These are phyloP conservation scores for Alnus rubra DNA, from an alignment of 306 rosid genomes.

Conservation along the genomic window DNA sequence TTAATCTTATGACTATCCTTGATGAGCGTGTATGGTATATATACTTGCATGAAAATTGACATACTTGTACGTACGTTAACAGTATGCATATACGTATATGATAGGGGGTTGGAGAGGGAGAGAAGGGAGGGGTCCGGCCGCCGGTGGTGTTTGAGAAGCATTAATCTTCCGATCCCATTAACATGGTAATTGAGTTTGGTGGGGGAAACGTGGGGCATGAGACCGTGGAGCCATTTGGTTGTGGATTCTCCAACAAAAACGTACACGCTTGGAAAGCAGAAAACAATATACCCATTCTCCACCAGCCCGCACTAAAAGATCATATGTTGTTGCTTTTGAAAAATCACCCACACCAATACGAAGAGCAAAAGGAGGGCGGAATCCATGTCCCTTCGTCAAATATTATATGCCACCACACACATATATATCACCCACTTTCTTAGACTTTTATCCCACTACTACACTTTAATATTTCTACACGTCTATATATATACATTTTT, in stretches of 20 bases:
- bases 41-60: too few relatives aligned
- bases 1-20: too few relatives aligned
- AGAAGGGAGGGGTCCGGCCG: background rate
- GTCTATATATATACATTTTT: background rate
- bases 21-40: too few relatives aligned
- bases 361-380: conserved; percentile 38
- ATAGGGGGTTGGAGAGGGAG: too few relatives aligned
- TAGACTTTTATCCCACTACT: conserved; percentile 50
- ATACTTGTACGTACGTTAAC: too few relatives aligned
- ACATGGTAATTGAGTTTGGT: conserved; percentile 42
- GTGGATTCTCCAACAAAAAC: conserved; percentile 94
- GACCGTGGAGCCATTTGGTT: conserved; percentile 86
- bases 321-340: conserved; percentile 25
- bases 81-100: too few relatives aligned
- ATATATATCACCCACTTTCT: conserved; percentile 53
- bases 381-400: conserved; percentile 39
- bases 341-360: conserved; percentile 35
- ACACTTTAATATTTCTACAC: conserved; percentile 29
- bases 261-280: conserved; percentile 76
- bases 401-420: conserved; percentile 25
- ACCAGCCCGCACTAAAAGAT: conserved; percentile 49
- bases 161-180: conserved; percentile 18
- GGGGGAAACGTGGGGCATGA: conserved; percentile 60
- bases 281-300: conserved; percentile 42
- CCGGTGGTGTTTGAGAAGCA: background rate